Evolutionary conservation across 768 basidiomycete genomes (phyloP).

Genomic region (Rhodotorula toruloides): DNA sequence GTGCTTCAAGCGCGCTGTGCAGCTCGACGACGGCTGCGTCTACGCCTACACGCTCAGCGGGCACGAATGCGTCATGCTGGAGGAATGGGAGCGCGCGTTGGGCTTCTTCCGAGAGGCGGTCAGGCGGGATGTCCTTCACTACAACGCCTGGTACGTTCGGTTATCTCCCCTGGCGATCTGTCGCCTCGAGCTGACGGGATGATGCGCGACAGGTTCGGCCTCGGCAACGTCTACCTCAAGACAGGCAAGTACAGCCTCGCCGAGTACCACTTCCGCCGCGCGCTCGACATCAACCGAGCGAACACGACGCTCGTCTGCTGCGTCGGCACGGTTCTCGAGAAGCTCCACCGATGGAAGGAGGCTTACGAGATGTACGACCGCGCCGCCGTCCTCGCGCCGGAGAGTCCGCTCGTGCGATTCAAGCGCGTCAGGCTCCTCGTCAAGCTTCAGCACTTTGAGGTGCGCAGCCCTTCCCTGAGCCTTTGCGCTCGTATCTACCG

Average conservation of each 20-base stretch:
- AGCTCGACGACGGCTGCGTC: slow-evolving; percentile 56
- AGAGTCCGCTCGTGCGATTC: slow-evolving; percentile 90
- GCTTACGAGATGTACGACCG: slow-evolving; percentile 76
- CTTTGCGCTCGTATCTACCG: neutral
- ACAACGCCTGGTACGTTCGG: slow-evolving; percentile 86
- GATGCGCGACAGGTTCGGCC: slow-evolving; percentile 71
- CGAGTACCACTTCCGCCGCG: slow-evolving; percentile 92
- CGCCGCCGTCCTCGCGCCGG: slow-evolving; percentile 71
- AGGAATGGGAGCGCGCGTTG: slow-evolving; percentile 86
- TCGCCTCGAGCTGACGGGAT: neutral
- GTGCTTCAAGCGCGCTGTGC: slow-evolving; percentile 85
- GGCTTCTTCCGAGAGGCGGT: slow-evolving; percentile 87
- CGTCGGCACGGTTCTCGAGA: slow-evolving; percentile 90
- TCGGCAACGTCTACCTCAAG: slow-evolving; percentile 91
- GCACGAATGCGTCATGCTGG: slow-evolving; percentile 85
- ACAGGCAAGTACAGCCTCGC: slow-evolving; percentile 89
- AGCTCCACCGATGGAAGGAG: slow-evolving; percentile 66
- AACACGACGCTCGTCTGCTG: slow-evolving; percentile 95
- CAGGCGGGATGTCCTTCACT: slow-evolving; percentile 79
- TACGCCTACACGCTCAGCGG: slow-evolving; percentile 96
- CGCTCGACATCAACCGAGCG: slow-evolving; percentile 82
- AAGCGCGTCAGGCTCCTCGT: slow-evolving; percentile 86
- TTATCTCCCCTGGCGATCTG: neutral
- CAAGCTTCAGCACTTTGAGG: slow-evolving; percentile 73
- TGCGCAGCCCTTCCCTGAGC: slow-evolving; percentile 49